Percentiles rank a stretch among this genome's conserved stretches.
These are phyloP conservation scores for Backusella australiensis DNA, from an alignment of 192 early-diverging fungal genomes.

Conservation along the genomic window DNA sequence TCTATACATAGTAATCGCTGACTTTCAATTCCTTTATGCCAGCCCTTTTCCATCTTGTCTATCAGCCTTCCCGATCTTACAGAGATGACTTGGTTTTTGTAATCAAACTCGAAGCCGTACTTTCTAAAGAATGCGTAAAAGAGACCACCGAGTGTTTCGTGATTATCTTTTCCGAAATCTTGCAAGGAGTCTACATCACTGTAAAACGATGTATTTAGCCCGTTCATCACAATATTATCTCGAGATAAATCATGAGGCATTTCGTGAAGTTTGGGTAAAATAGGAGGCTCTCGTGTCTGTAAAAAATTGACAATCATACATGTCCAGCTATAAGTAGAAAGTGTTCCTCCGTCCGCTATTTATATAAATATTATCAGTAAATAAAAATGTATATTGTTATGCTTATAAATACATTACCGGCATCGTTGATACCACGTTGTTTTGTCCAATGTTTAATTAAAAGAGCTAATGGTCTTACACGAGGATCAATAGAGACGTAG, in stretches of 20 bases:
- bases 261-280: constrained; percentile 84
- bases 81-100: constrained; percentile 74
- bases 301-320: constrained; percentile 92
- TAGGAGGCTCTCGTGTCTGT: constrained; percentile 85
- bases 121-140: constrained; percentile 84
- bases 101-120: constrained; percentile 84
- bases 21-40: constrained; percentile 72
- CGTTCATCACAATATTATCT: constrained; percentile 46
- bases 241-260: constrained; percentile 48
- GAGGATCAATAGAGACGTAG: constrained; percentile 83
- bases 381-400: background rate
- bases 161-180: constrained; percentile 69
- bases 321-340: constrained; percentile 94
- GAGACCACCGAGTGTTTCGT: constrained; percentile 73
- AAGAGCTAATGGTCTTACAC: constrained; percentile 86
- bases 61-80: constrained; percentile 77
- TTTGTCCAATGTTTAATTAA: constrained; percentile 93
- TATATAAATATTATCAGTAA: background rate
- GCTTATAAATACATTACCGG: constrained; percentile 46
- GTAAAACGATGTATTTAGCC: constrained; percentile 74
- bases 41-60: constrained; percentile 84
- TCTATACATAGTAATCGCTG: constrained; percentile 80
- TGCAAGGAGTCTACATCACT: constrained; percentile 62
- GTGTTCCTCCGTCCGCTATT: constrained; percentile 87
- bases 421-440: constrained; percentile 83